phyloP scores from a whole-genome alignment of 2,329 filamentous ascomycete species.

The Penicillium sp. region DNA sequence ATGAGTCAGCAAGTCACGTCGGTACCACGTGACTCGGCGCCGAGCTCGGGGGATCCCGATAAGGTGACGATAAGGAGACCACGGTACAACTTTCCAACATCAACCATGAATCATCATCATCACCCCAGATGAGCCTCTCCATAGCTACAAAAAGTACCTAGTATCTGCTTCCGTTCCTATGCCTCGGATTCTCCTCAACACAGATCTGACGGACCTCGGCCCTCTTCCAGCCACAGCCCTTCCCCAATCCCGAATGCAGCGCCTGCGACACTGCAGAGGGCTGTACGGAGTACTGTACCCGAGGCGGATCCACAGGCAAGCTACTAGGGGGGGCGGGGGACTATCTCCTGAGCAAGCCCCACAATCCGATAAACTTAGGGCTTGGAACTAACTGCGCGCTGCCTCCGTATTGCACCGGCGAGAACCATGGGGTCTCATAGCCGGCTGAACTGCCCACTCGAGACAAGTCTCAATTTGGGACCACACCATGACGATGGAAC shows the following conservation, averaged over 20 bases:
- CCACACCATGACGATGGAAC: slow-evolving; percentile 9
- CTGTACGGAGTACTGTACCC: slow-evolving; percentile 17
- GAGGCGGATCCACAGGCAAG: slow-evolving; percentile 17
- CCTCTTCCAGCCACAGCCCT: not conserved
- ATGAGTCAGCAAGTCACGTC: slow-evolving; percentile 7
- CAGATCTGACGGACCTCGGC: slow-evolving; percentile 5
- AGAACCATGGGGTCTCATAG: slow-evolving; percentile 13
- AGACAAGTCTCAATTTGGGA: slow-evolving; percentile 13
- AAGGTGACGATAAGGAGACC: not conserved
- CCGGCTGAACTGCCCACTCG: slow-evolving; percentile 6
- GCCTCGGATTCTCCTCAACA: slow-evolving; percentile 9
- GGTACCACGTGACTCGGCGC: slow-evolving; percentile 17
- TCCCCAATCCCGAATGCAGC: slow-evolving; percentile 4
- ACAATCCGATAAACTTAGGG: slow-evolving; percentile 24
- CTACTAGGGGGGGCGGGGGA: slow-evolving; percentile 2
- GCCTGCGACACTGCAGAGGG: slow-evolving; percentile 10
- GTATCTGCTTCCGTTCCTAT: not conserved
- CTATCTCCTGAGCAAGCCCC: slow-evolving; percentile 20
- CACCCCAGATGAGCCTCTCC: not conserved
- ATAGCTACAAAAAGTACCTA: not conserved
- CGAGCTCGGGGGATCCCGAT: slow-evolving; percentile 10
- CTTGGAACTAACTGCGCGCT: slow-evolving; percentile 17
- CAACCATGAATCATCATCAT: not conserved
- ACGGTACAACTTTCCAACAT: not conserved
- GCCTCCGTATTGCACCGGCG: slow-evolving; percentile 12